Conservation (phyloP, 768 basidiomycete species). For the Mycena venus region DNA sequence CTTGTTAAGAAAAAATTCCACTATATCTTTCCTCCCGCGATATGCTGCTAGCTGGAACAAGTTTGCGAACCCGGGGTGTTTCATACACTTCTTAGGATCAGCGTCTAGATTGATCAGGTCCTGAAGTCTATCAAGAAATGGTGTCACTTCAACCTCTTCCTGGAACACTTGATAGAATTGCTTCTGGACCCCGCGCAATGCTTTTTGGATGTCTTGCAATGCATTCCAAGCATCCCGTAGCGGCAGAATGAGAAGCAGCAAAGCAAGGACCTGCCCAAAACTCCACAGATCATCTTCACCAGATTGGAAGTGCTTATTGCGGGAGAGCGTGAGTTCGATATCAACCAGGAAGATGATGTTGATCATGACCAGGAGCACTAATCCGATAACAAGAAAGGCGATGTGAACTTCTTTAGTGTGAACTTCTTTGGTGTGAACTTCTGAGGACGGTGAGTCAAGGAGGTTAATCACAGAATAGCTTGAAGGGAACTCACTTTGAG, state of each 20-base stretch:
- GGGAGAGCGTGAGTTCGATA: background rate
- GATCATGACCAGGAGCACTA: background rate
- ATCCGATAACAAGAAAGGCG: background rate
- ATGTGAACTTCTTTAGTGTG: conserved; percentile 1
- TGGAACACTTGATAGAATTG: background rate
- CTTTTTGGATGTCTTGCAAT: background rate
- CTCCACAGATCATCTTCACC: background rate
- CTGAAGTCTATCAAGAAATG: background rate
- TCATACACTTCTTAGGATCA: background rate
- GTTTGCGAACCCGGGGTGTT: background rate
- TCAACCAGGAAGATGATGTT: conserved; percentile 7
- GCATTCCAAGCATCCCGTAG: conserved; percentile 14
- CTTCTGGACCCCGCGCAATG: background rate
- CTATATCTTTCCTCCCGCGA: background rate
- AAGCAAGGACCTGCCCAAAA: background rate
- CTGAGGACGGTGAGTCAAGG: background rate
- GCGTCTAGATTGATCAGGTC: background rate
- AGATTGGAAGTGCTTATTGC: background rate
- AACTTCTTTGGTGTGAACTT: no score
- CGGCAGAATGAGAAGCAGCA: conserved; percentile 8
- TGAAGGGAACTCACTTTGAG: no score
- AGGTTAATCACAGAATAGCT: no score
- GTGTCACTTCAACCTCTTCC: background rate
- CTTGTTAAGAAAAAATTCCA: background rate
- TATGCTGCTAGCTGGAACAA: background rate